phyloP scores from a whole-genome alignment of 2,329 filamentous ascomycete genomes.

The Exophiala spinifera region DNA sequence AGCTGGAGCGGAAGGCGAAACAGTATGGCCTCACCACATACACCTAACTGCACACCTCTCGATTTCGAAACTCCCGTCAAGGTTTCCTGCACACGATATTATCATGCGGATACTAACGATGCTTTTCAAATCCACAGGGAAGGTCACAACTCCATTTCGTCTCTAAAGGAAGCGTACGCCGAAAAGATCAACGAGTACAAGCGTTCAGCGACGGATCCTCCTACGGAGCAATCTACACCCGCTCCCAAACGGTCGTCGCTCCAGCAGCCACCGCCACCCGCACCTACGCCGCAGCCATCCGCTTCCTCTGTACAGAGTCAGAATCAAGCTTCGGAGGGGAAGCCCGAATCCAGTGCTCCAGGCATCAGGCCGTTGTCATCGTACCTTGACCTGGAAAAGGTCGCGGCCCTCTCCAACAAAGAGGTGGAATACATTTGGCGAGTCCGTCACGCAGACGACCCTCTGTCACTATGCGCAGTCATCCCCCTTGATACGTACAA shows the following conservation, averaged over 20 bases:
- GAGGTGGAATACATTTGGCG: slow-evolving; percentile 91
- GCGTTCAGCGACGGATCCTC: slow-evolving; percentile 53
- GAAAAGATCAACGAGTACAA: slow-evolving; percentile 75
- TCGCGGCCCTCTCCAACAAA: slow-evolving; percentile 66
- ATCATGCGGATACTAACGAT: slow-evolving; percentile 17
- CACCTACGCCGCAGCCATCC: slow-evolving; percentile 39
- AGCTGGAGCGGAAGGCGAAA: slow-evolving; percentile 78
- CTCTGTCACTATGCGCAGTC: slow-evolving; percentile 76
- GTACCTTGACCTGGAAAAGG: slow-evolving; percentile 78
- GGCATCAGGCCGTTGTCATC: slow-evolving; percentile 64
- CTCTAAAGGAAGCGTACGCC: slow-evolving; percentile 75
- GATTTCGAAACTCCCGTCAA: too few relatives aligned
- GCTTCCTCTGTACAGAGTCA: slow-evolving; percentile 36
- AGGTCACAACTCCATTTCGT: slow-evolving; percentile 58
- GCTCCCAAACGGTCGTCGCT: slow-evolving; percentile 26
- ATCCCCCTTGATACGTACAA: slow-evolving; percentile 72
- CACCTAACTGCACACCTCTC: too few relatives aligned
- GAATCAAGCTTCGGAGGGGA: slow-evolving; percentile 37
- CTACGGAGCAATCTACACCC: slow-evolving; percentile 39
- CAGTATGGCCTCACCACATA: slow-evolving; percentile 45
- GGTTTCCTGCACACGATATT: too few relatives aligned
- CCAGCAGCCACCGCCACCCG: slow-evolving; percentile 34
- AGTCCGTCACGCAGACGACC: slow-evolving; percentile 71
- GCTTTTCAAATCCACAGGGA: slow-evolving; percentile 45
- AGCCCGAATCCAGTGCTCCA: slow-evolving; percentile 38